A percentile compares a stretch with the other conserved stretches of the same genome.
These are phyloP conservation scores for Trichoderma afroharzianum DNA, from an alignment of 2,329 filamentous ascomycete species.

Conservation along the genomic window DNA sequence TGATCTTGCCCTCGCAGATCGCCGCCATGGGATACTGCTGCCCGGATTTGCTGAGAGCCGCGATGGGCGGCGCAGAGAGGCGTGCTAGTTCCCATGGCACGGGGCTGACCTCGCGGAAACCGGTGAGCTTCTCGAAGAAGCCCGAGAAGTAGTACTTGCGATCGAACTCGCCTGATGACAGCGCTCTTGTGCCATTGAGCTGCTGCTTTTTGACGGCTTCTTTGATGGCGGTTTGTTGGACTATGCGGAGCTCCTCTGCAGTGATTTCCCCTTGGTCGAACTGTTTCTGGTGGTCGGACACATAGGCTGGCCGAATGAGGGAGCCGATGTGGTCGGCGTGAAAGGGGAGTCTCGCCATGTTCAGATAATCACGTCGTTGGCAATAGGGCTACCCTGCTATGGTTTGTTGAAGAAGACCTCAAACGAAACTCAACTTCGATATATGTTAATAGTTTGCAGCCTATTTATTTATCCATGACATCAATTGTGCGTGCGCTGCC, in stretches of 20 bases:
- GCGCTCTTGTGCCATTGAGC: slow-evolving; percentile 57
- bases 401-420: not conserved
- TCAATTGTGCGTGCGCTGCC: not conserved
- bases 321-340: slow-evolving; percentile 72
- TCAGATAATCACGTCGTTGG: not conserved
- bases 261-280: slow-evolving; percentile 47
- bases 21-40: slow-evolving; percentile 38
- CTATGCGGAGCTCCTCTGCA: slow-evolving; percentile 44
- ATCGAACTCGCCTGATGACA: slow-evolving; percentile 68
- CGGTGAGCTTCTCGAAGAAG: slow-evolving; percentile 46
- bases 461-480: not conserved
- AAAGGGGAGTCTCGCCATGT: slow-evolving; percentile 49
- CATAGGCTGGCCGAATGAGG: slow-evolving; percentile 60
- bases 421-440: not conserved
- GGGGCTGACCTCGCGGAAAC: slow-evolving; percentile 37
- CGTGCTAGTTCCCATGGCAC: slow-evolving; percentile 38
- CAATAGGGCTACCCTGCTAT: not conserved
- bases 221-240: slow-evolving; percentile 61
- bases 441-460: not conserved
- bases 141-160: slow-evolving; percentile 48
- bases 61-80: slow-evolving; percentile 37
- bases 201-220: slow-evolving; percentile 64
- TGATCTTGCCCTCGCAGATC: slow-evolving; percentile 42
- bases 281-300: slow-evolving; percentile 50
- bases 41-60: slow-evolving; percentile 37